A percentile compares a stretch with the other conserved stretches of the same genome.
Conservation (phyloP, 139 green algal species). For the Tetraselmis chui region DNA sequence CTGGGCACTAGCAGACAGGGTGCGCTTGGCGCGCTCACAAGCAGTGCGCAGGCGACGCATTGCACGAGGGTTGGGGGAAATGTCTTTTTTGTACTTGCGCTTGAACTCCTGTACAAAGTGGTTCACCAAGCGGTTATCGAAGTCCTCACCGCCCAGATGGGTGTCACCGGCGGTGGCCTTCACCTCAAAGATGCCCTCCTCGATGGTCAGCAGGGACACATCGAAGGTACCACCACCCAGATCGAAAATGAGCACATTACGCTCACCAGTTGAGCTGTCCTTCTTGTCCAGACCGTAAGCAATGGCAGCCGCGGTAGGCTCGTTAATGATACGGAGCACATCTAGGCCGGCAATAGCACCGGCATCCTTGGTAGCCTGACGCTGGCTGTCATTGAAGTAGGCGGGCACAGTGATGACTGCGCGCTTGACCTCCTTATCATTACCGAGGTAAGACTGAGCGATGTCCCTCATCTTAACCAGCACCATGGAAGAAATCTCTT, state of each 20-base stretch:
- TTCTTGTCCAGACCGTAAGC: slow-evolving; percentile 80
- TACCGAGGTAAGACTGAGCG: slow-evolving; percentile 64
- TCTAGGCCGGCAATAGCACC: slow-evolving; percentile 90
- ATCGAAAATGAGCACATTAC: slow-evolving; percentile 52
- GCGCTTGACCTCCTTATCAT: slow-evolving; percentile 71
- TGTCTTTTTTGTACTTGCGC: slow-evolving; percentile 1
- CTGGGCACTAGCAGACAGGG: slow-evolving; percentile 25
- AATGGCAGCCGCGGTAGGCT: slow-evolving; percentile 91
- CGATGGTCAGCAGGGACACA: slow-evolving; percentile 79
- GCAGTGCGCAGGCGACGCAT: slow-evolving; percentile 74
- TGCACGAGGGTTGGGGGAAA: slow-evolving; percentile 38
- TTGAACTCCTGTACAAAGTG: slow-evolving; percentile 45
- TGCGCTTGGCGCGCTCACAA: slow-evolving; percentile 82
- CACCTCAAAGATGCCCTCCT: slow-evolving; percentile 86
- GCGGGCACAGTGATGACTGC: slow-evolving; percentile 94
- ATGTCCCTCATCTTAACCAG: slow-evolving; percentile 97
- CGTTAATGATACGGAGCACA: slow-evolving; percentile 95
- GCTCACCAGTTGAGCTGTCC: neutral
- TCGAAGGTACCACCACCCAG: slow-evolving; percentile 83
- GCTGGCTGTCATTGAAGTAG: slow-evolving; percentile 63
- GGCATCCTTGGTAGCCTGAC: slow-evolving; percentile 95
- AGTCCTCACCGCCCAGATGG: slow-evolving; percentile 84
- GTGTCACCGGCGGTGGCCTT: slow-evolving; percentile 84
- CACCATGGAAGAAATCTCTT: slow-evolving; percentile 97
- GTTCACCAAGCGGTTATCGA: slow-evolving; percentile 71